Base-by-base conservation (phyloP, 495 filamentous ascomycete genomes). In the Penicillium cataractarum region DNA sequence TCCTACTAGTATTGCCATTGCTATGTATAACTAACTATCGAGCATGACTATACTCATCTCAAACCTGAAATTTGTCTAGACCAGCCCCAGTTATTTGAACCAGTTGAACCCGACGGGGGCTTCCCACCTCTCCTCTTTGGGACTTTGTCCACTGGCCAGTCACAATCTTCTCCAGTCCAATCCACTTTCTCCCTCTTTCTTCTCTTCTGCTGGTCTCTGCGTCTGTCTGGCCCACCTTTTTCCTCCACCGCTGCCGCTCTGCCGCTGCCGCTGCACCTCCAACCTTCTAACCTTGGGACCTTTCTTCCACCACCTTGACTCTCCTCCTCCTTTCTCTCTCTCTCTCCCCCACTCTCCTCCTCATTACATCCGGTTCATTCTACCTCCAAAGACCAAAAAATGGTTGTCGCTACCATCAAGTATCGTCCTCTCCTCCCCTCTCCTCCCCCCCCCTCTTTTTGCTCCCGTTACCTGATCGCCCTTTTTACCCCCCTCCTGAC, bases 381-480 rank as follows among this genome's bases (percentile, higher is more conserved):
- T 49, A 8, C 13, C 59, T 48, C 65, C 15, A 7, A 4, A 27
- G 6, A 17, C 22, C 2, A 24, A 31, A 74, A 69, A 37, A 77
- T 77, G 74, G 74, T 75, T 61, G 74, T 77, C 50, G 74, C 74
- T 67, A 77, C 74, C 60, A 76, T 75, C 69, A 78, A 74, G 75
- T 75, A 68, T 54, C 58, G 40, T 52, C 57, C 44, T 58, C 57
- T 57, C 62, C 52, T 54, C 59, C 49, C 46, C 60, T 48, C 58
- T 59, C 60, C 62, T 54, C 58, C 52, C 58, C 64, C 64, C 35
- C 50, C 62, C 31, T 54, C 31, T 35, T 54, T n/a, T 35, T 35
- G 31, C 51, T 24, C 51, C 31, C 46, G 24, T 13, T n/a, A 24
- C 24, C 31, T 10, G 51, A 9, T 15, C n/a, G 15, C n/a, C n/a